Conservation (phyloP, 129 eudicot genomes). For the Centaurea solstitialis region DNA sequence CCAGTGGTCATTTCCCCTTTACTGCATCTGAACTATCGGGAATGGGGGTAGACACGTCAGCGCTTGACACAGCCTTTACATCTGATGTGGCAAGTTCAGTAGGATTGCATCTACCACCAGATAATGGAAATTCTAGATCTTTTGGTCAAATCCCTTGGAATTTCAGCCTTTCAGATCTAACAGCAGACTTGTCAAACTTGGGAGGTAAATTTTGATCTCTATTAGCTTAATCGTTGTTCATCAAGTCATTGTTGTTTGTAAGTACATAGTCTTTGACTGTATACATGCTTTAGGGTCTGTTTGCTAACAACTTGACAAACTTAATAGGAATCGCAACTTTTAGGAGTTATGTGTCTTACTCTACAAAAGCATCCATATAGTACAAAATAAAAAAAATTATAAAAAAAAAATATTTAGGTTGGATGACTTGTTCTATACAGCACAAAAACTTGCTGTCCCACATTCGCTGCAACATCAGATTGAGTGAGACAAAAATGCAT, state of each 20-base stretch:
- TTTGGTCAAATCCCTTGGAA: conserved; percentile 91
- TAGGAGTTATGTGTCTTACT: too few species aligned
- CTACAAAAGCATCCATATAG: background rate
- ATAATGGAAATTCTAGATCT: conserved; percentile 80
- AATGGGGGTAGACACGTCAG: conserved; percentile 89
- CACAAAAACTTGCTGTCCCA: too few species aligned
- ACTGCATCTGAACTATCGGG: conserved; percentile 85
- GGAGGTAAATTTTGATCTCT: conserved; percentile 92
- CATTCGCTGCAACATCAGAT: too few species aligned
- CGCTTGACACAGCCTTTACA: conserved; percentile 79
- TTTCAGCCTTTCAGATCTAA: conserved; percentile 91
- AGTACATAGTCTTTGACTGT: background rate
- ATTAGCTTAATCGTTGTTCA: background rate
- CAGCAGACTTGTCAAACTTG: conserved; percentile 93
- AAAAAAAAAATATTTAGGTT: too few species aligned
- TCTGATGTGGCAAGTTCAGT: conserved; percentile 88
- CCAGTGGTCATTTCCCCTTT: conserved; percentile 97
- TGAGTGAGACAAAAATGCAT: too few species aligned
- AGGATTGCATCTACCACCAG: conserved; percentile 82
- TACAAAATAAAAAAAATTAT: background rate
- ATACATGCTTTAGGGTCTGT: background rate
- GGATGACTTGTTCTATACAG: too few species aligned
- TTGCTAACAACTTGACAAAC: too few species aligned
- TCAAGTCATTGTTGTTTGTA: background rate
- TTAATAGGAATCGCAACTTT: too few species aligned